Base-by-base conservation (phyloP, 2,329 filamentous ascomycete species). In the Calonectria montana region DNA sequence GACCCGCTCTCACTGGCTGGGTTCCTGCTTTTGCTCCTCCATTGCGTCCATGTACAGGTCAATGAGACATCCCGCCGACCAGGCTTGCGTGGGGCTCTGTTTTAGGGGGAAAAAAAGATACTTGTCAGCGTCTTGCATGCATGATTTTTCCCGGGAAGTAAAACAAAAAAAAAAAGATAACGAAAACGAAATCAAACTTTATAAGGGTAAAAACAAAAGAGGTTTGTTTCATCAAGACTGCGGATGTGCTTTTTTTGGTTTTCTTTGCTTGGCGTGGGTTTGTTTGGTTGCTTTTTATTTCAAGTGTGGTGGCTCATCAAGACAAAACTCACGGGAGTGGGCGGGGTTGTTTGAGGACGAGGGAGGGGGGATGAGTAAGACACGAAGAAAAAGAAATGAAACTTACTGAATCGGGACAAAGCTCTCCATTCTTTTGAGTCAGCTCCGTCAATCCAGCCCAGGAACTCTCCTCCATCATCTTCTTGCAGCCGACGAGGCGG, bases 401-500 rank as follows among this genome's bases (percentile, higher is more conserved):
- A 81, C 93, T 87, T 84, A 97, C 95, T 83, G 96, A 98, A 85
- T 99, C 97, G 15, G 86, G 86, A 83, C 97, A 99, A 80, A 92
- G 90, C 74, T 91, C 92, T 16, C 97, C 97, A 77, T 93, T 89
- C 87, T 96, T 95, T 82, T 99, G 95, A 47, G 97, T 98, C 83
- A 99, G 85, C 86, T 99, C 97, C 9, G 96, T 93, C 81, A 99
- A 85, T 0, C 97, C 97, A 18, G 94, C 96, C 97, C 97, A 99
- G 0, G 91, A 89, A 79, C 91, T 96, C 75, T 93, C 90, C 74
- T 90, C 84, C 73, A 99, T 95, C 80, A 94, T 94, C 79, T 93
- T 88, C 86, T 97, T 97, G 87, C 96, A 98, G 1, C 93, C 94
- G 35, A 89, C 89, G 67, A 99, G 87, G 61, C 97, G 88, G 71